phyloP scores from a whole-genome alignment of 768 basidiomycete genomes.

The Macrolepiota albuminosa region DNA sequence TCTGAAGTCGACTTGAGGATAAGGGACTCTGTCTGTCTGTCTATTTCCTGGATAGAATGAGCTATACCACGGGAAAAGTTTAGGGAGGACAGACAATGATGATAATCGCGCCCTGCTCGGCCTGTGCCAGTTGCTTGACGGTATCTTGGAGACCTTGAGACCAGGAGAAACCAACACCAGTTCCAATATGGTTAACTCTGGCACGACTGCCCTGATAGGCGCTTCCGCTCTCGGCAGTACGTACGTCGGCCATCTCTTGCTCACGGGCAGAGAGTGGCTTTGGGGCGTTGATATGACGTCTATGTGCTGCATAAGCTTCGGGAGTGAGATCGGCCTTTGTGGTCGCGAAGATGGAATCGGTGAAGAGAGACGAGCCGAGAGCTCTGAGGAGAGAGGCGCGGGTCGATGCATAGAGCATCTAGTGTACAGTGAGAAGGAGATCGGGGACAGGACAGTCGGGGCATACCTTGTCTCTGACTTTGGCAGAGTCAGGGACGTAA shows the following conservation, averaged over 20 bases:
- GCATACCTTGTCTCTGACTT: slow-evolving; percentile 76
- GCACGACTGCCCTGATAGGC: slow-evolving; percentile 56
- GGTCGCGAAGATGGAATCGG: slow-evolving; percentile 75
- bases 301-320: slow-evolving; percentile 70
- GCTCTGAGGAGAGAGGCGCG: slow-evolving; percentile 62
- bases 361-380: slow-evolving; percentile 72
- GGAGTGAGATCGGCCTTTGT: slow-evolving; percentile 61
- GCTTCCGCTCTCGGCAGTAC: slow-evolving; percentile 59
- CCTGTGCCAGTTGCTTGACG: slow-evolving; percentile 49
- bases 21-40: slow-evolving; percentile 58
- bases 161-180: slow-evolving; percentile 68
- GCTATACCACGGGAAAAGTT: background rate
- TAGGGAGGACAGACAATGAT: slow-evolving; percentile 44
- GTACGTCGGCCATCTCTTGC: slow-evolving; percentile 74
- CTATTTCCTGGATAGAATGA: slow-evolving; percentile 49
- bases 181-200: slow-evolving; percentile 51
- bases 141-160: slow-evolving; percentile 57
- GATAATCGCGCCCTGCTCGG: slow-evolving; percentile 49
- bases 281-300: slow-evolving; percentile 66
- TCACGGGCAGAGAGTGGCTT: slow-evolving; percentile 82
- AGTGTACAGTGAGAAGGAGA: slow-evolving; percentile 1
- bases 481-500: slow-evolving; percentile 81
- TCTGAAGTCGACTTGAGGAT: slow-evolving; percentile 36
- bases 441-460: background rate
- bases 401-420: slow-evolving; percentile 91